Conservation (phyloP, 495 filamentous ascomycete genomes). For the Stereocaulon alpinum region DNA sequence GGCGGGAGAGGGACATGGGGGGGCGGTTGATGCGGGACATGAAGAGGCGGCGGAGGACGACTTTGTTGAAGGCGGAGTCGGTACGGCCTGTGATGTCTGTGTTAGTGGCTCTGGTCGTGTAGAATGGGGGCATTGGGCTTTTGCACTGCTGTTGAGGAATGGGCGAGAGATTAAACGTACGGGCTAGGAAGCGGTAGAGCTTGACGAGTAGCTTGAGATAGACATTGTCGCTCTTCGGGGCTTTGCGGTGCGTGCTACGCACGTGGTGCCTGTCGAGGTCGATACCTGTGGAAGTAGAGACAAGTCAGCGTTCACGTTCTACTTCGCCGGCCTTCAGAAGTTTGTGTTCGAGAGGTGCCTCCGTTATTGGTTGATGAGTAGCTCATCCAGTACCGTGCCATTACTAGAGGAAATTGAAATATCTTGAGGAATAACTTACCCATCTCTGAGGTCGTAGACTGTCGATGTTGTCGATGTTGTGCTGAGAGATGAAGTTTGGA, state of each 20-base stretch:
- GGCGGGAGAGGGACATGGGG: slow-evolving; percentile 83
- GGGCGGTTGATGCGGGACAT: slow-evolving; percentile 97
- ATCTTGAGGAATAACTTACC: slow-evolving; percentile 9
- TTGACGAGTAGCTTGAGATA: slow-evolving; percentile 97
- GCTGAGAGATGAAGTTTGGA: slow-evolving; percentile 6
- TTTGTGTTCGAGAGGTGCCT: background rate
- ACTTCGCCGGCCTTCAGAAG: background rate
- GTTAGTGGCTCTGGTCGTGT: background rate
- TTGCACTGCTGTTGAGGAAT: slow-evolving; percentile 23
- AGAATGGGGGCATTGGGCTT: background rate
- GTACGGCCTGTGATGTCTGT: slow-evolving; percentile 60
- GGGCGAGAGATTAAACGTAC: slow-evolving; percentile 48
- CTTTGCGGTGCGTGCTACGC: slow-evolving; percentile 80
- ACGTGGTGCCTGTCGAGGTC: slow-evolving; percentile 73
- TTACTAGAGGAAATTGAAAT: too few species aligned
- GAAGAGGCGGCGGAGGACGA: slow-evolving; percentile 89
- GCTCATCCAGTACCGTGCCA: accelerated
- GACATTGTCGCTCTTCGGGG: slow-evolving; percentile 95
- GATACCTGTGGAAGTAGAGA: slow-evolving; percentile 39
- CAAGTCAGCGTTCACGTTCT: background rate
- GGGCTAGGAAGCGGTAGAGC: slow-evolving; percentile 96
- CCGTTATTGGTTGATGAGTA: background rate
- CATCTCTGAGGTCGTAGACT: slow-evolving; percentile 15
- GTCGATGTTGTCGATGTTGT: slow-evolving; percentile 13
- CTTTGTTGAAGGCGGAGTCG: slow-evolving; percentile 93